Evolutionary conservation across 2,329 filamentous ascomycete genomes (phyloP).

Genomic region (Ramularia endophylla): DNA sequence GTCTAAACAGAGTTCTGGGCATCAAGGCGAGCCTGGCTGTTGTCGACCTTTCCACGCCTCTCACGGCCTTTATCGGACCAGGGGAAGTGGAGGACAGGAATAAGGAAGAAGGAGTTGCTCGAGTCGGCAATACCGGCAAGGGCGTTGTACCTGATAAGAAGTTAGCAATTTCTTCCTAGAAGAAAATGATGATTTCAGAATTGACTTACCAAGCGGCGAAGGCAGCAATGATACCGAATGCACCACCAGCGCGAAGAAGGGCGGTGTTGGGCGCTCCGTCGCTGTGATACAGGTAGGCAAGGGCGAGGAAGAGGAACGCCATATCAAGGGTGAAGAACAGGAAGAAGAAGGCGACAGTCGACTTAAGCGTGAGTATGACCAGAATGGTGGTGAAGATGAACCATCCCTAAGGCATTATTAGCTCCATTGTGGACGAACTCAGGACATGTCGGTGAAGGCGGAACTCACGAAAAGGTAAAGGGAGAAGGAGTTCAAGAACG

Average conservation of each 20-base stretch:
- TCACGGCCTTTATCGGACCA: constrained; percentile 77
- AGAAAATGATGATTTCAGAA: neutral
- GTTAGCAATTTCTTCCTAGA: too few relatives aligned
- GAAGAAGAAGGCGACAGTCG: constrained; percentile 53
- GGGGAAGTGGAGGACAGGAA: constrained; percentile 89
- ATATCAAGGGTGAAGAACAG: constrained; percentile 55
- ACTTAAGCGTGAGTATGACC: constrained; percentile 49
- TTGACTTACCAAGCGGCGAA: constrained; percentile 45
- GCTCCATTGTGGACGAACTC: neutral
- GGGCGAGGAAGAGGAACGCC: constrained; percentile 52
- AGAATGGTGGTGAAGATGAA: constrained; percentile 55
- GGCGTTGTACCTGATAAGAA: constrained; percentile 40
- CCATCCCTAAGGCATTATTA: constrained; percentile 39
- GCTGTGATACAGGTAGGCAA: constrained; percentile 46
- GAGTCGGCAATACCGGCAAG: constrained; percentile 51
- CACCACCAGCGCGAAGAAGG: constrained; percentile 48
- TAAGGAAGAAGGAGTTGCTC: constrained; percentile 73
- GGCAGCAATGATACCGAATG: constrained; percentile 48
- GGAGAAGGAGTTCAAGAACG: constrained; percentile 49
- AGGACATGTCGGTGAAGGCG: too few relatives aligned
- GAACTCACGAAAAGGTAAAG: constrained; percentile 49
- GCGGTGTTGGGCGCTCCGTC: constrained; percentile 33
- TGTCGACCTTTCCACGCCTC: constrained; percentile 44
- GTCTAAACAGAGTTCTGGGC: constrained; percentile 21
- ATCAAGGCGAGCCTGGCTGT: constrained; percentile 30